phyloP scores from a whole-genome alignment of 306 rosid genomes.

The Luffa aegyptiaca region DNA sequence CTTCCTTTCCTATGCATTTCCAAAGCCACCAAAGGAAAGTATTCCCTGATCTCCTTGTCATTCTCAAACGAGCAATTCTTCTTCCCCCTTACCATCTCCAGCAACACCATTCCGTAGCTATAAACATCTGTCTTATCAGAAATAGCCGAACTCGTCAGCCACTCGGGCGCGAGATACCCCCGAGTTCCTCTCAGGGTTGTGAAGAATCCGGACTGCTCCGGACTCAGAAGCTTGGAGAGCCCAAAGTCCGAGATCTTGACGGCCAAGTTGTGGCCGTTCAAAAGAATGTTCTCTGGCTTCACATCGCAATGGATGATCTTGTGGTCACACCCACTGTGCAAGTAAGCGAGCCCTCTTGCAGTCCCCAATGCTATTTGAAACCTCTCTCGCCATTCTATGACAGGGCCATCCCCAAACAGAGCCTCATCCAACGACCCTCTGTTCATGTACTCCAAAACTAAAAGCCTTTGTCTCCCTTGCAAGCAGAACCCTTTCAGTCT shows the following conservation, averaged over 20 bases:
- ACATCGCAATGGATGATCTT: slow-evolving; percentile 87
- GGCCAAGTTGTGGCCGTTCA: slow-evolving; percentile 44
- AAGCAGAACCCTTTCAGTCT: slow-evolving; percentile 74
- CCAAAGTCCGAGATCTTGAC: slow-evolving; percentile 94
- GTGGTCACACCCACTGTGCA: slow-evolving; percentile 74
- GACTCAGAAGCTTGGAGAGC: slow-evolving; percentile 66
- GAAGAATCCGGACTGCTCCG: slow-evolving; percentile 71
- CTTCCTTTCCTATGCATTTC: slow-evolving; percentile 70
- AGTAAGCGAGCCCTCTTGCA: slow-evolving; percentile 84
- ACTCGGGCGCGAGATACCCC: slow-evolving; percentile 89
- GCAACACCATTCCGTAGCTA: slow-evolving; percentile 83
- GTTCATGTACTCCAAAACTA: slow-evolving; percentile 85
- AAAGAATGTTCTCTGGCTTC: slow-evolving; percentile 85
- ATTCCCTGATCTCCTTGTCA: slow-evolving; percentile 13
- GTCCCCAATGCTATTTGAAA: slow-evolving; percentile 67
- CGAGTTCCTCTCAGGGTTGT: slow-evolving; percentile 94
- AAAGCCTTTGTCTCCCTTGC: slow-evolving; percentile 54
- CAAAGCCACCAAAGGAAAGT: slow-evolving; percentile 67
- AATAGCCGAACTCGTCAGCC: slow-evolving; percentile 80
- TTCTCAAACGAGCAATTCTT: slow-evolving; percentile 58
- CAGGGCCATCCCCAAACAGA: slow-evolving; percentile 64
- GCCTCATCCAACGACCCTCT: slow-evolving; percentile 70
- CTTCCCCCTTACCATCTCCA: slow-evolving; percentile 73
- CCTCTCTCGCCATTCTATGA: slow-evolving; percentile 81
- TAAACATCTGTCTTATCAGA: slow-evolving; percentile 83